These are phyloP conservation scores for Rhytidhysteron rufulum DNA, from an alignment of 2,329 filamentous ascomycete genomes.

Conservation along the genomic window DNA sequence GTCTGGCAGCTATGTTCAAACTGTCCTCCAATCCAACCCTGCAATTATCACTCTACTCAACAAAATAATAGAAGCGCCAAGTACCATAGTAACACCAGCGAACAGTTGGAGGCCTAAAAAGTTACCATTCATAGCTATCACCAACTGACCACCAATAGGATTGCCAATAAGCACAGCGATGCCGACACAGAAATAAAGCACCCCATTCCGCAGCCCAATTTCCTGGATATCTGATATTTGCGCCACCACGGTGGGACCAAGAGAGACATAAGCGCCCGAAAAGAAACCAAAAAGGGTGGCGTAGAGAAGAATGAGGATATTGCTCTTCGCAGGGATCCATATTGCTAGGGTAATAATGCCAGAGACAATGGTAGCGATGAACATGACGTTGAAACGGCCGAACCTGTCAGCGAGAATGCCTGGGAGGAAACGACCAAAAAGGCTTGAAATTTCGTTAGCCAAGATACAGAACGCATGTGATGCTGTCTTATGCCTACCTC, in stretches of 20 bases:
- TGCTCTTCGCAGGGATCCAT: slow-evolving; percentile 47
- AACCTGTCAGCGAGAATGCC: slow-evolving; percentile 47
- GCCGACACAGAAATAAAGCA: slow-evolving; percentile 55
- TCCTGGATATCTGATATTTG: slow-evolving; percentile 65
- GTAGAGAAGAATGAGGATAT: slow-evolving; percentile 28
- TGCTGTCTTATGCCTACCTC: slow-evolving; percentile 55
- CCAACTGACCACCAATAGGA: slow-evolving; percentile 55
- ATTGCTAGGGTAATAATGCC: slow-evolving; percentile 47
- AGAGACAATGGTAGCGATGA: slow-evolving; percentile 44
- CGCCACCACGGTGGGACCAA: slow-evolving; percentile 60
- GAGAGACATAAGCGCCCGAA: slow-evolving; percentile 62
- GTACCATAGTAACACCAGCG: slow-evolving; percentile 43
- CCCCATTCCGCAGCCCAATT: slow-evolving; percentile 63
- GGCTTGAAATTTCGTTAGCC: slow-evolving; percentile 27
- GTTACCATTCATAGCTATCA: background rate
- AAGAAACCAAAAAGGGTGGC: slow-evolving; percentile 52
- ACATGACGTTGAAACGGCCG: slow-evolving; percentile 49
- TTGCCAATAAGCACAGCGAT: slow-evolving; percentile 61
- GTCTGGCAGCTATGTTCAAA: too few relatives aligned
- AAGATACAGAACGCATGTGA: slow-evolving; percentile 43
- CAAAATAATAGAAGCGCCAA: slow-evolving; percentile 34
- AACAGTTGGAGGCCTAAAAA: background rate
- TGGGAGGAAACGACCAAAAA: slow-evolving; percentile 52
- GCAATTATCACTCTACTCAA: slow-evolving; percentile 25
- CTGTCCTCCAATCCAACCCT: slow-evolving; percentile 19